These are phyloP conservation scores for Suhomyces faveliae DNA, from an alignment of 805 yeast species.

Conservation along the genomic window DNA sequence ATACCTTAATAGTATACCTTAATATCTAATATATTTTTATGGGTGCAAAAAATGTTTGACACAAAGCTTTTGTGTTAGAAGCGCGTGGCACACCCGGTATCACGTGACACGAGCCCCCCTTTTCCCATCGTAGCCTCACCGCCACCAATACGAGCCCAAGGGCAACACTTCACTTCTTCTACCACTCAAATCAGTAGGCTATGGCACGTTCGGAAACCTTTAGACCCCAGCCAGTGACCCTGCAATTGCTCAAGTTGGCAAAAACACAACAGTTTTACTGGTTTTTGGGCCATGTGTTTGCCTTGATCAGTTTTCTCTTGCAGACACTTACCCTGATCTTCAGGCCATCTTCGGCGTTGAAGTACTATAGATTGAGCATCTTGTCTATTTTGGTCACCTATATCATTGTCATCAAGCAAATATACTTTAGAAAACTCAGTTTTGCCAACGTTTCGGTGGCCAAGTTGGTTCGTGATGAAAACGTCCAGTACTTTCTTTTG, in stretches of 20 bases:
- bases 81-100: neutral
- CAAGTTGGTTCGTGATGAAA: slow-evolving; percentile 38
- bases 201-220: slow-evolving; percentile 6
- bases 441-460: slow-evolving; percentile 13
- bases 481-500: slow-evolving; percentile 37
- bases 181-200: neutral
- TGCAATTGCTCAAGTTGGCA: slow-evolving; percentile 11
- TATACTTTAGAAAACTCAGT: slow-evolving; percentile 43
- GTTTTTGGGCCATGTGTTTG: slow-evolving; percentile 61
- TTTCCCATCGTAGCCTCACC: neutral
- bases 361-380: slow-evolving; percentile 36
- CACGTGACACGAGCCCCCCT: neutral
- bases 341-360: slow-evolving; percentile 24
- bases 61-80: neutral
- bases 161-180: no score
- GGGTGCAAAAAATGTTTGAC: neutral
- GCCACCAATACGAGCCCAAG: neutral
- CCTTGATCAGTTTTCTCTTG: slow-evolving; percentile 41
- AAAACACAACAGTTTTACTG: slow-evolving; percentile 65
- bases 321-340: slow-evolving; percentile 45
- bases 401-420: slow-evolving; percentile 59
- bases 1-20: neutral
- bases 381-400: slow-evolving; percentile 59
- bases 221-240: slow-evolving; percentile 8
- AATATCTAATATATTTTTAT: neutral